Evolutionary conservation across 495 filamentous ascomycete species (phyloP), one percentile per base, ranked within the genome.

Genomic region (Penicillium fimorum): DNA sequence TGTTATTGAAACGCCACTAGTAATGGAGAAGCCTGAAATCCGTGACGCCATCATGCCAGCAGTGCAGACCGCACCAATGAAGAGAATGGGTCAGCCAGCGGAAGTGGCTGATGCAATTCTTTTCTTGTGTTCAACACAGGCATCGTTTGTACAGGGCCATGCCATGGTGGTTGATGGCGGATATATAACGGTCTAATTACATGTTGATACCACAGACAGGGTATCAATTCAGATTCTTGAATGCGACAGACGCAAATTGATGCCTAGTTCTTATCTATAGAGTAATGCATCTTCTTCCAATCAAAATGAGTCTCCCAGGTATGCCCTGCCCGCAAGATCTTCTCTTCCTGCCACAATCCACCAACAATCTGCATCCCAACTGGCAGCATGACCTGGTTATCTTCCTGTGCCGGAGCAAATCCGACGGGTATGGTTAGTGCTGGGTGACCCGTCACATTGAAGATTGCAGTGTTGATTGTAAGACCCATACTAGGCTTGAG

Each of bases 301-400:
- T 82, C 67, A 60, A 69, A 73, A 27, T 64, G 63, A 37, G 61
- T 67, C 63, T 84, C 80, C 81, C 80, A 84, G 2, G 70, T 76
- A 46, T 76, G 74, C 4, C 78, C 80, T 47, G 74, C 79, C 51
- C 67, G 70, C 11, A 81, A 62, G 10, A 82, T 74, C 55, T 71
- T 77, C 15, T 62, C 62, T 18, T 73, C 68, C 18, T 73, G 58
- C 68, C 70, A 72, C 42, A 72, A 41, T 6, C 74, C 72, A 15
- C 82, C 82, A 32, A 83, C 76, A 55, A 84, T 78, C 67, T 85
- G 83, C 76, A 85, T 75, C 5, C 82, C 79, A 5, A 79, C 78
- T 3, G 82, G 83, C 40, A 84, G 57, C 61, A 72, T 73, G n/a
- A 82, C 59, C 3, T 62, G 57, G 1, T 64, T 51, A 47, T 79